Percentiles rank a stretch among this genome's conserved stretches.
Conservation (phyloP, 2,329 filamentous ascomycete genomes). For the Xylaria sp. region DNA sequence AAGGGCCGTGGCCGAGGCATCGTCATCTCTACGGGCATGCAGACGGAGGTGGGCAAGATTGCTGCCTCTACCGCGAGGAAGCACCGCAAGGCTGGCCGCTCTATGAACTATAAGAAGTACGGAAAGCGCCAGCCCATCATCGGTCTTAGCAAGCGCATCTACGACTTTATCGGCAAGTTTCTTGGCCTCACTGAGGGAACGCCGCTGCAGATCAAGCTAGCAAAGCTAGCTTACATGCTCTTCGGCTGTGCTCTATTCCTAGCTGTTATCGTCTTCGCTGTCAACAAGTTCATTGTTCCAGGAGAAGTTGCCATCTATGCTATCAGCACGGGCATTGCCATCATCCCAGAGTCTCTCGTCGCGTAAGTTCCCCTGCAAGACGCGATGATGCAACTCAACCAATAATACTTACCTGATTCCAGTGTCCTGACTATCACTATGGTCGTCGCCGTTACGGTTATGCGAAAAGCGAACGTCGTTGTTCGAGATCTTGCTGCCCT, state of each 20-base stretch:
- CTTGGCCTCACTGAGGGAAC: constrained; percentile 69
- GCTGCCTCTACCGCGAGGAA: constrained; percentile 58
- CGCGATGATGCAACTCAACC: constrained; percentile 2
- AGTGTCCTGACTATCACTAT: constrained; percentile 71
- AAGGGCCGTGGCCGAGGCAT: constrained; percentile 75
- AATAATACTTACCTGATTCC: constrained; percentile 20
- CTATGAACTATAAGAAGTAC: constrained; percentile 57
- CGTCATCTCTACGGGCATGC: constrained; percentile 72
- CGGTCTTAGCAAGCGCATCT: constrained; percentile 50
- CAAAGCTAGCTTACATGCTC: constrained; percentile 74
- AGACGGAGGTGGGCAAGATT: constrained; percentile 71
- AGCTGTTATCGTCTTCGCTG: constrained; percentile 60
- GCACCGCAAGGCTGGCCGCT: constrained; percentile 57
- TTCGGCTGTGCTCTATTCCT: constrained; percentile 69
- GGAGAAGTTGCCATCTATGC: constrained; percentile 61
- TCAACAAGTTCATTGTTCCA: constrained; percentile 55
- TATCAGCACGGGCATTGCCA: constrained; percentile 61
- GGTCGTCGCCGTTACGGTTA: constrained; percentile 65
- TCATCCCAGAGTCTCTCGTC: constrained; percentile 67
- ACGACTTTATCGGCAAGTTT: constrained; percentile 58
- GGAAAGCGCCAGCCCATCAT: constrained; percentile 54
- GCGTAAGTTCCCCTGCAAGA: constrained; percentile 48
- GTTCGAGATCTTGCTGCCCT: constrained; percentile 68
- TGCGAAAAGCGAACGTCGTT: constrained; percentile 67
- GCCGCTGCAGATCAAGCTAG: constrained; percentile 76